phyloP scores from a whole-genome alignment of 2,329 filamentous ascomycete genomes.

The Penicillium hordei region DNA sequence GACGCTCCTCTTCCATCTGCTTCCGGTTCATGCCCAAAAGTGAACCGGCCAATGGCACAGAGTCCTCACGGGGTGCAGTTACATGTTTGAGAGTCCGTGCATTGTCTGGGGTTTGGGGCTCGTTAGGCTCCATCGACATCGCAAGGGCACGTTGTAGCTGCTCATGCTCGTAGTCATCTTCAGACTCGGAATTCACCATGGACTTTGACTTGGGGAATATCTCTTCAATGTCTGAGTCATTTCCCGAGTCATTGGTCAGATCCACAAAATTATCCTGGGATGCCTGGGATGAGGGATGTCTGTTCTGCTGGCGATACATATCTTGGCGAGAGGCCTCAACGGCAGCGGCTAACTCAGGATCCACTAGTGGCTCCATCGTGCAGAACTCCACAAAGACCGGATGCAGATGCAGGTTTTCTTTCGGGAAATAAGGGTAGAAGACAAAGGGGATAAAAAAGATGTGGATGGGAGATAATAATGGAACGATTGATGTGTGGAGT shows the following conservation, averaged over 20 bases:
- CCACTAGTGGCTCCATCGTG: slow-evolving; percentile 10
- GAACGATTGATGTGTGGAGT: slow-evolving; percentile 4
- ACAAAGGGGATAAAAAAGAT: neutral
- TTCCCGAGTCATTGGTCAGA: slow-evolving; percentile 34
- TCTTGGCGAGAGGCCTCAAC: slow-evolving; percentile 26
- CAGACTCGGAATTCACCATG: slow-evolving; percentile 28
- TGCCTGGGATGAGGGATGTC: neutral
- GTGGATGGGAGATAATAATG: neutral
- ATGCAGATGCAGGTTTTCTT: neutral
- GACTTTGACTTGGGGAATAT: slow-evolving; percentile 32
- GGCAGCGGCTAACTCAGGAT: slow-evolving; percentile 23
- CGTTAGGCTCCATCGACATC: slow-evolving; percentile 32
- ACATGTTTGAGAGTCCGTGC: neutral
- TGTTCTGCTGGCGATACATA: neutral
- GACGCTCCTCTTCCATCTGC: slow-evolving; percentile 80
- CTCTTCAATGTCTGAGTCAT: slow-evolving; percentile 27
- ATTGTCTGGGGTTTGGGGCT: neutral
- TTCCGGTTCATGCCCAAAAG: slow-evolving; percentile 67
- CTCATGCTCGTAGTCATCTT: slow-evolving; percentile 32
- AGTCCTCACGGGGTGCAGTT: neutral
- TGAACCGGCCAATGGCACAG: fast-evolving
- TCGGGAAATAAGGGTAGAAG: neutral
- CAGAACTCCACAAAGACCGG: neutral
- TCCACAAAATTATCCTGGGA: slow-evolving; percentile 29
- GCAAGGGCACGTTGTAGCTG: slow-evolving; percentile 39